These are phyloP conservation scores for Erodium trifolium DNA, from an alignment of 441 rosid genomes.

Conservation along the genomic window DNA sequence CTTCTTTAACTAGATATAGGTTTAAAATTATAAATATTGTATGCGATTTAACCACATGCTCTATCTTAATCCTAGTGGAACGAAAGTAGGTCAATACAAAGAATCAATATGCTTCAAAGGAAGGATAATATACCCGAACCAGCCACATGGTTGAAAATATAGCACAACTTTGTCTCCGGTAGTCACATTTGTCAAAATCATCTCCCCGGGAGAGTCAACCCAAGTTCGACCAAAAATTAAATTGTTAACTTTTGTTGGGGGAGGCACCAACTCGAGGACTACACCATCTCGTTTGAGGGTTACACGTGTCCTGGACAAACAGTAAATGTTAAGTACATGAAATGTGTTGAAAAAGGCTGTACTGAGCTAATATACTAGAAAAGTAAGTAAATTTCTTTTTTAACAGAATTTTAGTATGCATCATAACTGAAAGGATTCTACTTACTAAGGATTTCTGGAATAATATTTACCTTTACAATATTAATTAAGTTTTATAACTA, in stretches of 20 bases:
- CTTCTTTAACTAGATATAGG: neutral
- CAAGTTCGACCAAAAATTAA: slow-evolving; percentile 94
- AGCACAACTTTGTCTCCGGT: slow-evolving; percentile 90
- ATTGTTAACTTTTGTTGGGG: slow-evolving; percentile 84
- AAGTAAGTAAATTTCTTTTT: too few species aligned
- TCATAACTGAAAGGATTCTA: too few species aligned
- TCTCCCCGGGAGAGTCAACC: slow-evolving; percentile 94
- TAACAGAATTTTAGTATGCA: too few species aligned
- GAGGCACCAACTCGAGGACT: slow-evolving; percentile 86
- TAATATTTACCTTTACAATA: too few species aligned
- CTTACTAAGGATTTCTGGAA: too few species aligned
- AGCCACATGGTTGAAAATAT: slow-evolving; percentile 93
- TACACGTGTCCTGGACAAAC: slow-evolving; percentile 63
- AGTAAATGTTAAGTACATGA: neutral
- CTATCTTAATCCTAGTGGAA: neutral
- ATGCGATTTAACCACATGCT: neutral
- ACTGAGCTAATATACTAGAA: too few species aligned
- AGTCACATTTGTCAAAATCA: slow-evolving; percentile 80
- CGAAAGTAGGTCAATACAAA: neutral
- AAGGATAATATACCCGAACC: slow-evolving; percentile 62
- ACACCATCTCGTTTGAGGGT: slow-evolving; percentile 80
- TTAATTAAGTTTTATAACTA: too few species aligned
- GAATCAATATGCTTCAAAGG: neutral
- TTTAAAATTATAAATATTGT: neutral
- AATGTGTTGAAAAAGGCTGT: neutral